Conservation (phyloP, 345 rosid species). For the Boechera divaricarpa region DNA sequence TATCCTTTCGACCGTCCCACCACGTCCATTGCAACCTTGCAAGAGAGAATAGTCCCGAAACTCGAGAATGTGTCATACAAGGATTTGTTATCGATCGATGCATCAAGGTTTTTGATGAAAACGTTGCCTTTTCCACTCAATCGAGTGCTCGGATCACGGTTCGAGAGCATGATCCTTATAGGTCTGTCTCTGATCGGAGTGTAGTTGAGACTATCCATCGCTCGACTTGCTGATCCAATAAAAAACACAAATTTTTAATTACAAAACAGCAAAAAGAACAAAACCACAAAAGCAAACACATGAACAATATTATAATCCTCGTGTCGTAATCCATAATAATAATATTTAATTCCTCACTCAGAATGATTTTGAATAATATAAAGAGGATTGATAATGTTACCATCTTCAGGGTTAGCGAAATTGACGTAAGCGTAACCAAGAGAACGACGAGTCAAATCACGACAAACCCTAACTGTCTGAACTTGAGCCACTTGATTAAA, state of each 20-base stretch:
- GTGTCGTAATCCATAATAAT: slow-evolving; percentile 12
- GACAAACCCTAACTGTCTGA: slow-evolving; percentile 64
- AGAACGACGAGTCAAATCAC: slow-evolving; percentile 58
- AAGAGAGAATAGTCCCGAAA: slow-evolving; percentile 68
- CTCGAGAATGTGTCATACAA: slow-evolving; percentile 58
- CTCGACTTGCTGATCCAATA: slow-evolving; percentile 55
- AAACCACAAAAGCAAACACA: not conserved
- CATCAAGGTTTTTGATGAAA: slow-evolving; percentile 77
- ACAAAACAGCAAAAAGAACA: not conserved
- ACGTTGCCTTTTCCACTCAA: slow-evolving; percentile 70
- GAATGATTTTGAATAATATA: too few relatives aligned
- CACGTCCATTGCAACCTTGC: slow-evolving; percentile 64
- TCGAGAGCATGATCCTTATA: slow-evolving; percentile 73
- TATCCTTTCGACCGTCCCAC: slow-evolving; percentile 59
- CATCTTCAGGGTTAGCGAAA: slow-evolving; percentile 60
- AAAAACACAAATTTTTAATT: not conserved
- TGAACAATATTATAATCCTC: not conserved
- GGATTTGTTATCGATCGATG: slow-evolving; percentile 61
- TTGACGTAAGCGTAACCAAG: slow-evolving; percentile 78
- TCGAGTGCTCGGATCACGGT: slow-evolving; percentile 70
- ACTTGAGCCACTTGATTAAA: slow-evolving; percentile 61
- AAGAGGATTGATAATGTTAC: slow-evolving; percentile 32
- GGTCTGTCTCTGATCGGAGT: slow-evolving; percentile 64
- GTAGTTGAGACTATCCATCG: slow-evolving; percentile 65
- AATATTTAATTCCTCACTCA: not conserved